phyloP scores from a whole-genome alignment of 352 stramenopile species.

The Phytophthora foliorum region DNA sequence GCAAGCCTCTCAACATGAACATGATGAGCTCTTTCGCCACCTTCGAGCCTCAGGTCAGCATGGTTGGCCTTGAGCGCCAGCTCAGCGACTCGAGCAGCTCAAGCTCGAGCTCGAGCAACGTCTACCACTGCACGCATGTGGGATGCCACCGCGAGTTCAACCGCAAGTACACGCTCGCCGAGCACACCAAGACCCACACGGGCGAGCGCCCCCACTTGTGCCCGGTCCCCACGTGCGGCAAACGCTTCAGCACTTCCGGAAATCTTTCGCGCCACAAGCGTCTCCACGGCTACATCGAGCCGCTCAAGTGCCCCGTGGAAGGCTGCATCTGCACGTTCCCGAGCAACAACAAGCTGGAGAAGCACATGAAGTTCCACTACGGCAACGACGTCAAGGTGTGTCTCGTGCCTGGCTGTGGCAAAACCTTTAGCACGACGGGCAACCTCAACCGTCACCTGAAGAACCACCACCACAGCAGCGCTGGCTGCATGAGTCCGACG shows the following conservation, averaged over 20 bases:
- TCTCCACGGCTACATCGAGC: constrained; percentile 53
- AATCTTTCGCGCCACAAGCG: constrained; percentile 60
- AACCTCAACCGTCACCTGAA: constrained; percentile 65
- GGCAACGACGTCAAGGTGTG: constrained; percentile 55
- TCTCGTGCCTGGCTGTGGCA: constrained; percentile 43
- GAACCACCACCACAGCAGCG: constrained; percentile 40
- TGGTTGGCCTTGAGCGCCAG: constrained; percentile 27
- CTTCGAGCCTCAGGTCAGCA: constrained; percentile 16
- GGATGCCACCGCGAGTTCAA: constrained; percentile 63
- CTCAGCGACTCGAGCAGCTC: constrained; percentile 24
- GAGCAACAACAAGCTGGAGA: constrained; percentile 50
- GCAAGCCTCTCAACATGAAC: constrained; percentile 19
- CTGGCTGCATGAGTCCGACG: constrained; percentile 21
- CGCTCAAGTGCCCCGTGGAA: constrained; percentile 35
- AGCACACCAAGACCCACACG: constrained; percentile 85
- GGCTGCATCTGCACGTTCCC: constrained; percentile 42
- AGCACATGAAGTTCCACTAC: constrained; percentile 57
- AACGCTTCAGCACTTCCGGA: constrained; percentile 62
- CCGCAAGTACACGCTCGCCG: constrained; percentile 75
- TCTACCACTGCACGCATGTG: constrained; percentile 52
- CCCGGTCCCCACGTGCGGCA: constrained; percentile 44
- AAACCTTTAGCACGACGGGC: constrained; percentile 61
- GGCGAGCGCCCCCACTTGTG: constrained; percentile 58
- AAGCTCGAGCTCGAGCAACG: constrained; percentile 42
- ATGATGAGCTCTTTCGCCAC: constrained; percentile 13